These are phyloP conservation scores for Talaromyces borbonicus DNA, from an alignment of 495 filamentous ascomycete species.

Conservation along the genomic window DNA sequence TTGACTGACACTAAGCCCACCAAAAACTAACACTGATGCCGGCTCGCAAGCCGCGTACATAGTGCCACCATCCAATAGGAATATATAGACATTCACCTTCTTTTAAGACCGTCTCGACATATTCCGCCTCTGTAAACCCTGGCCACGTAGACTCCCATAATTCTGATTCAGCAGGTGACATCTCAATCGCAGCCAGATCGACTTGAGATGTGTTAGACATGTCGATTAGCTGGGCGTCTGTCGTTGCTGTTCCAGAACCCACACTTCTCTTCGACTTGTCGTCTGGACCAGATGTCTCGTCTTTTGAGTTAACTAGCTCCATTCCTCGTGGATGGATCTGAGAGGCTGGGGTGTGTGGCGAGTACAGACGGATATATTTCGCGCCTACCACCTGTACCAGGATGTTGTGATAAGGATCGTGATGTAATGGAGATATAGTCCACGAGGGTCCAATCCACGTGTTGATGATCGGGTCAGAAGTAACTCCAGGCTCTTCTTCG, in stretches of 20 bases:
- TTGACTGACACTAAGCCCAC: conserved; percentile 88
- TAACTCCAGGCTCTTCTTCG: conserved; percentile 7
- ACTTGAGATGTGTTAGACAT: conserved; percentile 85
- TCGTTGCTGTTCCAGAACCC: conserved; percentile 5
- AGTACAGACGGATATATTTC: conserved; percentile 86
- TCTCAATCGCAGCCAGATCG: conserved; percentile 52
- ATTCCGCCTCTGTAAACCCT: conserved; percentile 48
- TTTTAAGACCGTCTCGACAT: conserved; percentile 68
- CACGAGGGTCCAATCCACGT: conserved; percentile 86
- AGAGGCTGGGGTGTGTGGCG: conserved; percentile 47
- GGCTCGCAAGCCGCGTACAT: conserved; percentile 73
- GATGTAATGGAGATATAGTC: conserved; percentile 88
- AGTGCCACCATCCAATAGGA: conserved; percentile 97
- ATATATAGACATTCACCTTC: conserved; percentile 86
- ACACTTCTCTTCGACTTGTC: neutral
- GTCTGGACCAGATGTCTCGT: neutral
- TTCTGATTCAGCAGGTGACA: conserved; percentile 34
- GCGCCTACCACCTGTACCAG: conserved; percentile 81
- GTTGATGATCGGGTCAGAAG: conserved; percentile 47
- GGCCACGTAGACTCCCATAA: conserved; percentile 47
- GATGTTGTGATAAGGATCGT: conserved; percentile 90
- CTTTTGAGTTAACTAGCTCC: conserved; percentile 42
- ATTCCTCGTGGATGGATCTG: conserved; percentile 56
- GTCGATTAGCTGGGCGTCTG: conserved; percentile 46
- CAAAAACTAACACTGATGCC: conserved; percentile 97